Percentiles rank a stretch among this genome's conserved stretches.
phyloP scores from a whole-genome alignment of 2,329 filamentous ascomycete genomes.

The Cladophialophora immunda region DNA sequence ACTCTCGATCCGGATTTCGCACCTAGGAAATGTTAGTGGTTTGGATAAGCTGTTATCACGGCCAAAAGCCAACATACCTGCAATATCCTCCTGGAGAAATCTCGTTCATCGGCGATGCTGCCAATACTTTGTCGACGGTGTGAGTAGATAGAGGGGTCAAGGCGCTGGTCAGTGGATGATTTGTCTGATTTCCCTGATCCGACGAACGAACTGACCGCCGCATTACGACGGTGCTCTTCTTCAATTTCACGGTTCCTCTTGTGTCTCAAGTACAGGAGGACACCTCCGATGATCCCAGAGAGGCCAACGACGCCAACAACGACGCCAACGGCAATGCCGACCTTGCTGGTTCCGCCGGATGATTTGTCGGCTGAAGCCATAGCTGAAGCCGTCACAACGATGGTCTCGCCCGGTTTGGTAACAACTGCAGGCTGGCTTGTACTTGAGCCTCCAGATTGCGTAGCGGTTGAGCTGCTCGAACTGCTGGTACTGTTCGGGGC shows the following conservation, averaged over 20 bases:
- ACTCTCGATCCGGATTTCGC: slow-evolving; percentile 39
- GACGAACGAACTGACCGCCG: slow-evolving; percentile 77
- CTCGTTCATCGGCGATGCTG: slow-evolving; percentile 95
- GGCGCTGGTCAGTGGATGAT: slow-evolving; percentile 81
- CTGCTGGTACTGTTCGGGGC: slow-evolving; percentile 32
- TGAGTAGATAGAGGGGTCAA: slow-evolving; percentile 84
- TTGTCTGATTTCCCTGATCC: slow-evolving; percentile 67
- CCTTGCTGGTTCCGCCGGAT: slow-evolving; percentile 69
- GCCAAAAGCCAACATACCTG: slow-evolving; percentile 72
- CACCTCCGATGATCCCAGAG: slow-evolving; percentile 70
- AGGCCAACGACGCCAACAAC: slow-evolving; percentile 82
- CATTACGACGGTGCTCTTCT: slow-evolving; percentile 83
- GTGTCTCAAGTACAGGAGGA: slow-evolving; percentile 77
- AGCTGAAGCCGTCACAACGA: slow-evolving; percentile 47
- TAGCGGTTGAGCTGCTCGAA: slow-evolving; percentile 56
- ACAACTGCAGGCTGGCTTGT: slow-evolving; percentile 32
- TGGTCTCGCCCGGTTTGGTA: slow-evolving; percentile 45
- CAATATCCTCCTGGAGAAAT: slow-evolving; percentile 94
- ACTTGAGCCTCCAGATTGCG: slow-evolving; percentile 43
- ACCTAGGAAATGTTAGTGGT: slow-evolving; percentile 27
- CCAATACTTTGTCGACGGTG: slow-evolving; percentile 88
- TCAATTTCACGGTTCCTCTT: slow-evolving; percentile 80
- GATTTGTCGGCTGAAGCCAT: slow-evolving; percentile 45
- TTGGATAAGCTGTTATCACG: not conserved
- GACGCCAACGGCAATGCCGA: slow-evolving; percentile 84